These are phyloP conservation scores for Aspergillus sergii DNA, from an alignment of 2,329 filamentous ascomycete genomes.

Conservation along the genomic window DNA sequence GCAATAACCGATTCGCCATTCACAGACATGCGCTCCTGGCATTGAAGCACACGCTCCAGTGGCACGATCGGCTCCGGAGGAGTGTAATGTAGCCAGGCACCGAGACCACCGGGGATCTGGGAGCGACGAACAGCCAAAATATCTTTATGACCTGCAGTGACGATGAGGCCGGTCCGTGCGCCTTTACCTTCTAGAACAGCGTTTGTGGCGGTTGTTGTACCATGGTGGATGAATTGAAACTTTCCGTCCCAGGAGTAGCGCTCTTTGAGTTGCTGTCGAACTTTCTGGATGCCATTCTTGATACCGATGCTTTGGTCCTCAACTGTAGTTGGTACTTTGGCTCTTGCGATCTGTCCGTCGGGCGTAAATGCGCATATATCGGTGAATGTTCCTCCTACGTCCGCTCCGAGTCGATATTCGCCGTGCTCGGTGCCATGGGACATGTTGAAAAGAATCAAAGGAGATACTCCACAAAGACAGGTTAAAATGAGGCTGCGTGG, in stretches of 20 bases:
- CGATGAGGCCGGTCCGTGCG: conserved; percentile 50
- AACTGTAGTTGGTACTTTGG: conserved; percentile 51
- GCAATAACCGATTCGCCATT: conserved; percentile 44
- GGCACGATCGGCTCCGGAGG: conserved; percentile 54
- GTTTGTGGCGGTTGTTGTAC: conserved; percentile 54
- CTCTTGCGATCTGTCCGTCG: conserved; percentile 45
- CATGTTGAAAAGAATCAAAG: neutral
- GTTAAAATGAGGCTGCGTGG: neutral
- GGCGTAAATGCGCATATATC: conserved; percentile 53
- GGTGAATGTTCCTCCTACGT: conserved; percentile 49
- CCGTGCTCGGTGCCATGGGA: neutral
- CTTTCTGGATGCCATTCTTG: conserved; percentile 49
- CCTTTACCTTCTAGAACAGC: conserved; percentile 55
- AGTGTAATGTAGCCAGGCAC: conserved; percentile 53
- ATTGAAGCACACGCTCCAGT: conserved; percentile 51
- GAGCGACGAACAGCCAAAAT: conserved; percentile 50
- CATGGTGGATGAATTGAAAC: conserved; percentile 54
- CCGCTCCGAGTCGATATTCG: conserved; percentile 26
- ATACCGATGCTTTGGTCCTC: conserved; percentile 53
- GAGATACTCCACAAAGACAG: neutral
- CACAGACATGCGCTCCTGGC: conserved; percentile 48
- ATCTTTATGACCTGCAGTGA: conserved; percentile 54
- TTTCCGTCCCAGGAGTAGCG: conserved; percentile 47
- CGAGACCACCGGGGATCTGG: conserved; percentile 55
- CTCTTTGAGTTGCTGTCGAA: conserved; percentile 41